Conservation (phyloP, 2,329 filamentous ascomycete species). For the Cladosporium colombiae region DNA sequence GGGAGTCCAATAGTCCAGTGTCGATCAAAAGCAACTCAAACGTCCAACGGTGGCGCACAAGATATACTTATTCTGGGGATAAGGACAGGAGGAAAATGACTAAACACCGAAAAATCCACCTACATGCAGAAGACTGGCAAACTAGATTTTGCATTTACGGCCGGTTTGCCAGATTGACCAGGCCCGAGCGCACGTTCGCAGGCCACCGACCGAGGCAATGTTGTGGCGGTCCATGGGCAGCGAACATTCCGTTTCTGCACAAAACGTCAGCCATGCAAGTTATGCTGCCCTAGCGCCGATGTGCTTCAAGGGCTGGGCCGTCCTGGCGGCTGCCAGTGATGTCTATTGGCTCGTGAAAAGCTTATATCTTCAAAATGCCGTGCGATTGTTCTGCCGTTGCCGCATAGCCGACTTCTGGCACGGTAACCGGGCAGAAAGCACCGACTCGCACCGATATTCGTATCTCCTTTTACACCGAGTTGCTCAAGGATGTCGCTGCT, state of each 20-base stretch:
- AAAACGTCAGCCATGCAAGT: slow-evolving; percentile 2
- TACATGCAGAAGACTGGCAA: slow-evolving; percentile 3
- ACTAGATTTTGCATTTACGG: slow-evolving; percentile 15
- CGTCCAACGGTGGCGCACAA: slow-evolving; percentile 1
- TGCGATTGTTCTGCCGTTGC: neutral
- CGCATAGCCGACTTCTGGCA: slow-evolving; percentile 8
- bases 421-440: slow-evolving; percentile 3
- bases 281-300: slow-evolving; percentile 11
- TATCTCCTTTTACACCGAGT: neutral
- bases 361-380: neutral
- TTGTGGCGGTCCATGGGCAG: slow-evolving; percentile 10
- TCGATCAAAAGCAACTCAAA: slow-evolving; percentile 14
- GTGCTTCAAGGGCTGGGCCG: neutral
- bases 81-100: slow-evolving; percentile 1
- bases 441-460: neutral
- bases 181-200: slow-evolving; percentile 7
- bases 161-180: slow-evolving; percentile 6
- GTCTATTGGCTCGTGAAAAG: slow-evolving; percentile 5
- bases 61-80: slow-evolving; percentile 15
- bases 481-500: neutral
- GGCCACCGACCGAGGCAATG: slow-evolving; percentile 18
- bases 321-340: neutral
- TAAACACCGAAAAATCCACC: slow-evolving; percentile 17
- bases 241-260: slow-evolving; percentile 7
- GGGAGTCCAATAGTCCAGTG: slow-evolving; percentile 9